phyloP scores from a whole-genome alignment of 306 rosid genomes.

The Albizia julibrissin region DNA sequence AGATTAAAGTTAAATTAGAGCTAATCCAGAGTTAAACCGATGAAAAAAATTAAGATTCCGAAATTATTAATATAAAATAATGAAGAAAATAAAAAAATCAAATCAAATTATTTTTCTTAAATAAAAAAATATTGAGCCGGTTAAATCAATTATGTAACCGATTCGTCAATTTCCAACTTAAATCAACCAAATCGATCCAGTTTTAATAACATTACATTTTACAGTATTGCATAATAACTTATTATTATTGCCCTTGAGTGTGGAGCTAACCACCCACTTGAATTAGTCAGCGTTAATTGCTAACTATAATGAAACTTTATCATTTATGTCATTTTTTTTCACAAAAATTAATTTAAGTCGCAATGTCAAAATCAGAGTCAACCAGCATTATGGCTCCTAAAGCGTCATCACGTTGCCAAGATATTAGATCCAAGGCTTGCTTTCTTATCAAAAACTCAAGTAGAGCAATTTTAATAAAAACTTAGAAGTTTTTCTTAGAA shows the following conservation, averaged over 20 bases:
- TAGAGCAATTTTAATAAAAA: background rate
- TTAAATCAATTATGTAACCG: accelerated
- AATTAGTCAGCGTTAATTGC: background rate
- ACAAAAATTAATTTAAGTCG: background rate
- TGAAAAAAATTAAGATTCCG: background rate
- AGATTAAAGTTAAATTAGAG: too few relatives aligned
- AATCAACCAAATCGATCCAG: too few relatives aligned
- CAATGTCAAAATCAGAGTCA: background rate
- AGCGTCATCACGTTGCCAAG: background rate
- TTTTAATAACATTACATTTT: too few relatives aligned
- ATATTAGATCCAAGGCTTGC: background rate
- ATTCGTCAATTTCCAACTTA: too few relatives aligned
- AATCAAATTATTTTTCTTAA: too few relatives aligned
- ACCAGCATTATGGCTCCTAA: background rate
- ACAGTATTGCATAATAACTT: background rate
- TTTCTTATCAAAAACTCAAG: background rate
- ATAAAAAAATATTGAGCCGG: too few relatives aligned
- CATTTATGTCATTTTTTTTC: background rate
- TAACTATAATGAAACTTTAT: background rate
- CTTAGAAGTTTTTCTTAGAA: too few relatives aligned
- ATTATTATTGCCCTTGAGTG: background rate
- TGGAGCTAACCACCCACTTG: background rate
- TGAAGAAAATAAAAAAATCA: too few relatives aligned
- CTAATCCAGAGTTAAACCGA: too few relatives aligned
- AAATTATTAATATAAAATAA: too few relatives aligned